Evolutionary conservation across 176 grass and related monocot genomes (phyloP).

Genomic region (Aegilops tauschii): DNA sequence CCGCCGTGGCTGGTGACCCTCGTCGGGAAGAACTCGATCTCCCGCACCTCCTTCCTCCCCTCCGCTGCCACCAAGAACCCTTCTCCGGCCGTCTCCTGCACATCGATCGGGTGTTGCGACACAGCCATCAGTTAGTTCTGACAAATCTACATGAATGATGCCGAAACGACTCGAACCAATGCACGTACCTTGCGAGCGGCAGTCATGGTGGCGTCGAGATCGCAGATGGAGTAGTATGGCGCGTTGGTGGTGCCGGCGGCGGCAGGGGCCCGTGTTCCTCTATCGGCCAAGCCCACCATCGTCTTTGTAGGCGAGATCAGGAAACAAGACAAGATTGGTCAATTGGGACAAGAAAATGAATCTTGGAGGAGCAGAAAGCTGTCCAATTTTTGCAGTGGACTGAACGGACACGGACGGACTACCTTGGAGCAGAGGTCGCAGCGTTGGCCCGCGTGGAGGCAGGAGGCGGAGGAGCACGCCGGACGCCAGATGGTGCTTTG

Average conservation of each 20-base stretch:
- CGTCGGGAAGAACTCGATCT: conserved; percentile 78
- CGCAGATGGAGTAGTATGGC: conserved; percentile 49
- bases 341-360: too few relatives aligned
- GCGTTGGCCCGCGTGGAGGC: conserved; percentile 37
- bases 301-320: too few relatives aligned
- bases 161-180: not conserved
- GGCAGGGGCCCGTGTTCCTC: not conserved
- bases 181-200: conserved; percentile 36
- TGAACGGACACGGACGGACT: too few relatives aligned
- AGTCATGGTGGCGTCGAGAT: conserved; percentile 47
- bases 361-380: too few relatives aligned
- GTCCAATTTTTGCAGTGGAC: too few relatives aligned
- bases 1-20: not conserved
- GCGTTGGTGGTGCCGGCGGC: not conserved
- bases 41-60: conserved; percentile 33
- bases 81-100: not conserved
- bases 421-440: conserved; percentile 71
- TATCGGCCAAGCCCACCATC: too few relatives aligned
- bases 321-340: too few relatives aligned
- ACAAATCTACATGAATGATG: not conserved
- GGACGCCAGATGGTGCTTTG: conserved; percentile 54
- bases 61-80: conserved; percentile 7
- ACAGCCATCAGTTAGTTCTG: not conserved
- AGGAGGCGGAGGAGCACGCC: conserved; percentile 22
- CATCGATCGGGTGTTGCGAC: not conserved